Conservation (phyloP, 2,329 filamentous ascomycete genomes). For the Didymella lethalis region DNA sequence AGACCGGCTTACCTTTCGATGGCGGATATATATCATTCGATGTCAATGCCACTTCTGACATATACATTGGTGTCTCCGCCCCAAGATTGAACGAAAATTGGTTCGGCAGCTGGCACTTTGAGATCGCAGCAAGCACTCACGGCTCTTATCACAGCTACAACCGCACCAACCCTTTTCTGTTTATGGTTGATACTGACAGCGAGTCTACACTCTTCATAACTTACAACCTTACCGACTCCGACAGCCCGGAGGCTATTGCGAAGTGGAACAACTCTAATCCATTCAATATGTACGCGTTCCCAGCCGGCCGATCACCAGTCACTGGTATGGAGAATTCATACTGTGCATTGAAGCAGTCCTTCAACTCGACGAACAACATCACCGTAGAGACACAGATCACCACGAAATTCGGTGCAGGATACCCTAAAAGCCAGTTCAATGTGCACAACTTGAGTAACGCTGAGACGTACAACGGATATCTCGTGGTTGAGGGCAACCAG, state of each 20-base stretch:
- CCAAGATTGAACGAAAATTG: slow-evolving; percentile 66
- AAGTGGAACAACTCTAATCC: slow-evolving; percentile 63
- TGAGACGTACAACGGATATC: slow-evolving; percentile 74
- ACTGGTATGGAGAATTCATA: slow-evolving; percentile 79
- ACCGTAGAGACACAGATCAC: slow-evolving; percentile 72
- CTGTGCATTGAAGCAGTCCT: slow-evolving; percentile 76
- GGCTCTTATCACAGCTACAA: slow-evolving; percentile 75
- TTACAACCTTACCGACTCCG: slow-evolving; percentile 68
- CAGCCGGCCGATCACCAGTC: slow-evolving; percentile 63
- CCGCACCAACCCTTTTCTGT: slow-evolving; percentile 66
- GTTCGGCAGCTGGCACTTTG: slow-evolving; percentile 77
- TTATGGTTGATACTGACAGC: slow-evolving; percentile 86
- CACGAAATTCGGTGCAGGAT: slow-evolving; percentile 64
- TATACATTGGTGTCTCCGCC: slow-evolving; percentile 80
- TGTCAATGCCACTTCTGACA: slow-evolving; percentile 67
- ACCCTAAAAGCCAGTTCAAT: slow-evolving; percentile 87
- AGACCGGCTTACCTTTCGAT: slow-evolving; percentile 59
- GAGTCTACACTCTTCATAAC: slow-evolving; percentile 81
- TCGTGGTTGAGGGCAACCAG: slow-evolving; percentile 70
- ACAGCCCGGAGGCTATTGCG: slow-evolving; percentile 58
- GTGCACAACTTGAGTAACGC: slow-evolving; percentile 76
- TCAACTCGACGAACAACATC: slow-evolving; percentile 68
- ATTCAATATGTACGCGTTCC: slow-evolving; percentile 80
- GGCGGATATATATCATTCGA: slow-evolving; percentile 75
- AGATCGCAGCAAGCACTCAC: slow-evolving; percentile 84